A percentile compares a stretch with the other conserved stretches of the same genome.
Evolutionary conservation across 768 basidiomycete species (phyloP).

Genomic region (Albatrellus ellisii): DNA sequence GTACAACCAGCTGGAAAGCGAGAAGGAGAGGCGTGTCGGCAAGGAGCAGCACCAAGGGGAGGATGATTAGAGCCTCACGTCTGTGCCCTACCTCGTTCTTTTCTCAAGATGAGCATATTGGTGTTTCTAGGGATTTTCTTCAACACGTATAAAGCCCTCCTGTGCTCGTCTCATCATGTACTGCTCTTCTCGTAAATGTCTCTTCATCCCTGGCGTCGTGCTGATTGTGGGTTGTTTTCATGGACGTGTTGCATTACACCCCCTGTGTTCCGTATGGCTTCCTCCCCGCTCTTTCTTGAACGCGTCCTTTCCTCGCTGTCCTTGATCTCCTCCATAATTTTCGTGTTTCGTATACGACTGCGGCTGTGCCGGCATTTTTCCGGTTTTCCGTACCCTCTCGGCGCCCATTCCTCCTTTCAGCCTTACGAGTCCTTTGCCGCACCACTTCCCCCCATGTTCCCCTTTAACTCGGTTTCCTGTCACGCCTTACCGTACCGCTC

Average conservation of each 20-base stretch:
- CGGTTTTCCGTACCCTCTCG: constrained; percentile 5
- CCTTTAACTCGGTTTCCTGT: constrained; percentile 8
- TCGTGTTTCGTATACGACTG: background rate
- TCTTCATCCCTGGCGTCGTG: background rate
- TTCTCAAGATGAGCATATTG: constrained; percentile 8
- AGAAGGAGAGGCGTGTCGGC: constrained; percentile 89
- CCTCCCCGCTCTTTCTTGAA: too few species aligned
- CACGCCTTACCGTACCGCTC: constrained; percentile 13
- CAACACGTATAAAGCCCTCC: constrained; percentile 13
- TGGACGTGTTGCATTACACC: background rate
- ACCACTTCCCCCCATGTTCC: constrained; percentile 4
- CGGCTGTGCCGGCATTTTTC: constrained; percentile 1
- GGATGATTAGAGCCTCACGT: constrained; percentile 29
- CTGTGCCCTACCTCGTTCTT: constrained; percentile 5
- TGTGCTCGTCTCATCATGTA: constrained; percentile 14
- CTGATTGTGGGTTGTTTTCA: background rate
- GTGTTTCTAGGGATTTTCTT: constrained; percentile 12
- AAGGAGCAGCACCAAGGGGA: constrained; percentile 65
- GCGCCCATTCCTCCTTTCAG: constrained; percentile 6
- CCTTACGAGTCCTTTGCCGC: constrained; percentile 10
- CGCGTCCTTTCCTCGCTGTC: too few species aligned
- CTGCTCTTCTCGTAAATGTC: constrained; percentile 5
- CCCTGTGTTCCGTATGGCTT: too few species aligned
- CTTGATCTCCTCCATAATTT: too few species aligned
- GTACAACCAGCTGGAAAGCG: constrained; percentile 93